phyloP scores from a whole-genome alignment of 1,284 basidiomycete genomes.

The Prillingera fragicola region DNA sequence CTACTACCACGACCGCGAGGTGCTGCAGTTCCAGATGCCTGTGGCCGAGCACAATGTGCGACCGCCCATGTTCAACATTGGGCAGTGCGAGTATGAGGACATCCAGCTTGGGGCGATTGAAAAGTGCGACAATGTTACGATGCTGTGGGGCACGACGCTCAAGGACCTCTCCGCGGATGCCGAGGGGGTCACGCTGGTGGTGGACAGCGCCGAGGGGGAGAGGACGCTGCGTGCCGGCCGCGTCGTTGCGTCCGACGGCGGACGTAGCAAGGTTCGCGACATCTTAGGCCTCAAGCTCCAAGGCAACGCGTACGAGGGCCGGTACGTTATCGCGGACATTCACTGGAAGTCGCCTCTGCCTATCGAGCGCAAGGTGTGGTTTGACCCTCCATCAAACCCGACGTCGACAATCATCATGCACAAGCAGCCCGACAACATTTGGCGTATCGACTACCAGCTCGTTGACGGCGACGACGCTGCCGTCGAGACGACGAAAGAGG shows the following conservation, averaged over 20 bases:
- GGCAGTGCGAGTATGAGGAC: conserved; percentile 21
- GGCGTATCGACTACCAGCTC: conserved; percentile 22
- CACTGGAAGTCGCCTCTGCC: conserved; percentile 18
- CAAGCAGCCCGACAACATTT: conserved; percentile 22
- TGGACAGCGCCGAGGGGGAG: conserved; percentile 13
- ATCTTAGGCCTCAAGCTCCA: conserved; percentile 7
- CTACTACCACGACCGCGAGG: conserved; percentile 16
- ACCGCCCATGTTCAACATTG: conserved; percentile 19
- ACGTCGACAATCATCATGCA: conserved; percentile 19
- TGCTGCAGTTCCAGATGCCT: conserved; percentile 19
- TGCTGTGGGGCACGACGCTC: conserved; percentile 13
- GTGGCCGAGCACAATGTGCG: conserved; percentile 2
- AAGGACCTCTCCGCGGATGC: conserved; percentile 4
- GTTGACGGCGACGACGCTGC: conserved; percentile 10
- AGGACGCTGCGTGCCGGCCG: conserved; percentile 13
- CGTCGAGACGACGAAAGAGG: conserved; percentile 13
- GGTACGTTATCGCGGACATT: conserved; percentile 19
- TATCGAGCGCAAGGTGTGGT: conserved; percentile 14
- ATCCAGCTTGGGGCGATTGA: conserved; percentile 10
- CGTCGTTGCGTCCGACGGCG: conserved; percentile 15
- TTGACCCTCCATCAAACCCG: conserved; percentile 18
- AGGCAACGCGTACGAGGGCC: conserved; percentile 18
- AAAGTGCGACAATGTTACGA: conserved; percentile 9
- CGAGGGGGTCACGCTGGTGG: conserved; percentile 11
- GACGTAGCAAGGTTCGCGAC: conserved; percentile 14